phyloP scores from a whole-genome alignment of 768 basidiomycete genomes.

The Pleurotus salmoneostramineus region DNA sequence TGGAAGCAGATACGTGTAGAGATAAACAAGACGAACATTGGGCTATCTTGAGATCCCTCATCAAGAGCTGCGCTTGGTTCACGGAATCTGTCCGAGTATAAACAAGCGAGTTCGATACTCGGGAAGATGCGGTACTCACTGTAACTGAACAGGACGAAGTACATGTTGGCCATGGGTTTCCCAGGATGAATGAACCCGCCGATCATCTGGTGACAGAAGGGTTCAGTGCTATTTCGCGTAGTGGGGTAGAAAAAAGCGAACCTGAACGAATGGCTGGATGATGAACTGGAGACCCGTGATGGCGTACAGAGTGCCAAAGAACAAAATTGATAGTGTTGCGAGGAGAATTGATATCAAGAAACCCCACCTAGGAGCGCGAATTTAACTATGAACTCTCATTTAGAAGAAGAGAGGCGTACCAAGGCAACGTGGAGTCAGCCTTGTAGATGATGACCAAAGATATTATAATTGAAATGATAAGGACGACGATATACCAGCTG shows the following conservation, averaged over 20 bases:
- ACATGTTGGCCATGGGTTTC: slow-evolving; percentile 68
- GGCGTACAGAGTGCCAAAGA: slow-evolving; percentile 40
- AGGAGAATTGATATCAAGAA: slow-evolving; percentile 39
- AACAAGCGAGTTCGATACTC: background rate
- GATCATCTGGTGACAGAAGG: slow-evolving; percentile 43
- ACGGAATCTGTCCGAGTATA: slow-evolving; percentile 30
- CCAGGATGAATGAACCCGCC: slow-evolving; percentile 57
- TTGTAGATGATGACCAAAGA: slow-evolving; percentile 41
- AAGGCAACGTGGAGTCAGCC: slow-evolving; percentile 42
- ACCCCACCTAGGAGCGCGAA: slow-evolving; percentile 36
- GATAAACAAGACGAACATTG: slow-evolving; percentile 27
- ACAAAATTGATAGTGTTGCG: slow-evolving; percentile 39
- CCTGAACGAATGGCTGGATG: slow-evolving; percentile 49
- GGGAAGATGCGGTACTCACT: slow-evolving; percentile 23
- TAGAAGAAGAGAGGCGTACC: slow-evolving; percentile 21
- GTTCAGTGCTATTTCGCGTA: slow-evolving; percentile 24
- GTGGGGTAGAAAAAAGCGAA: slow-evolving; percentile 20
- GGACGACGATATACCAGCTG: slow-evolving; percentile 47
- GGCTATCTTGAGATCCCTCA: slow-evolving; percentile 45
- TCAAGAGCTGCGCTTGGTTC: slow-evolving; percentile 36
- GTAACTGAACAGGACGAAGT: slow-evolving; percentile 48
- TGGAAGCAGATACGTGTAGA: background rate
- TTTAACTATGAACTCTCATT: background rate
- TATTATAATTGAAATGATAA: slow-evolving; percentile 38
- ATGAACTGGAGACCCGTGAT: slow-evolving; percentile 42